These are phyloP conservation scores for Clonostachys byssicola DNA, from an alignment of 2,329 filamentous ascomycete species.

Conservation along the genomic window DNA sequence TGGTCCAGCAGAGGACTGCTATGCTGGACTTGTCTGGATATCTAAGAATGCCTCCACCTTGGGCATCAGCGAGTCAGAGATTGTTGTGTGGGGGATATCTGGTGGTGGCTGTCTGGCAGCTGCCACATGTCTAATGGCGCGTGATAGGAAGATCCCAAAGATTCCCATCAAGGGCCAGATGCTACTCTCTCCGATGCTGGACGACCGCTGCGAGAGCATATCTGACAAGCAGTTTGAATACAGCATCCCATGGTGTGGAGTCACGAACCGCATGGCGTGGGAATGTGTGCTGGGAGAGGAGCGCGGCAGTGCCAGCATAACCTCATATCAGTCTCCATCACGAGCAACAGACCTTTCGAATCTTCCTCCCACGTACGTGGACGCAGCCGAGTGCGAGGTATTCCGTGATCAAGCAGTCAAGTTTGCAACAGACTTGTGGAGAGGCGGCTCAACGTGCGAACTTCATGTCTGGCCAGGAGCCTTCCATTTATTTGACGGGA, in stretches of 20 bases:
- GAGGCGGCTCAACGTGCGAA: constrained; percentile 27
- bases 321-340: constrained; percentile 26
- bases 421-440: constrained; percentile 29
- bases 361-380: constrained; percentile 36
- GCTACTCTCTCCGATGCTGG: constrained; percentile 41
- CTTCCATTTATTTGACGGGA: constrained; percentile 31
- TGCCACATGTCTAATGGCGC: constrained; percentile 26
- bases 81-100: constrained; percentile 34
- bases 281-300: constrained; percentile 29
- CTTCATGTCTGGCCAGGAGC: constrained; percentile 36
- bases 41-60: constrained; percentile 27
- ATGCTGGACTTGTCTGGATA: constrained; percentile 26
- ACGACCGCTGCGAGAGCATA: constrained; percentile 27
- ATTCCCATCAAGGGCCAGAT: constrained; percentile 27
- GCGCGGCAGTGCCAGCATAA: constrained; percentile 21
- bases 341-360: constrained; percentile 24
- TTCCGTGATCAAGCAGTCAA: constrained; percentile 33
- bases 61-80: constrained; percentile 26
- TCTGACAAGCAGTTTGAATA: constrained; percentile 22
- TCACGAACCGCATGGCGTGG: constrained; percentile 34
- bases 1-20: constrained; percentile 14
- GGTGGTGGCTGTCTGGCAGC: constrained; percentile 36
- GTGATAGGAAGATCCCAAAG: constrained; percentile 19
- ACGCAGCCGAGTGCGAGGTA: constrained; percentile 34
- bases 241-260: constrained; percentile 24